phyloP scores from a whole-genome alignment of 164 flowering plant genomes.

The Amborella trichopoda region DNA sequence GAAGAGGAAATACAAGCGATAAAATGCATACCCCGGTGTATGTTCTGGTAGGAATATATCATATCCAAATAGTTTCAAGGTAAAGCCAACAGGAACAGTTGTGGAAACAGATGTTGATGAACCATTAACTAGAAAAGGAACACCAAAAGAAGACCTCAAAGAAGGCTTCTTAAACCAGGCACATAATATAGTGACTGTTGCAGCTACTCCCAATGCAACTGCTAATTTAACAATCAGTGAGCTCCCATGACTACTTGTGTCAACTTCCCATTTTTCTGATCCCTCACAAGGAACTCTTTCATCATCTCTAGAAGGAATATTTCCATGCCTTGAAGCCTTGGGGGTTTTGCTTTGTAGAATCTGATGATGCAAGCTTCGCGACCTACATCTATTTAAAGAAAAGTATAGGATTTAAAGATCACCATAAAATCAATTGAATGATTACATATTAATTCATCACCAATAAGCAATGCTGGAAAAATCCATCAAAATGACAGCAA shows the following conservation, averaged over 20 bases:
- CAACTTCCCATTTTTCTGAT: slow-evolving; percentile 8
- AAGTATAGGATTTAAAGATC: too few species aligned
- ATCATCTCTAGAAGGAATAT: slow-evolving; percentile 8
- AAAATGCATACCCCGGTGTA: slow-evolving; percentile 65
- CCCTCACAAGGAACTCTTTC: slow-evolving; percentile 12
- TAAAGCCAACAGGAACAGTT: slow-evolving; percentile 38
- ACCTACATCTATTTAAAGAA: too few species aligned
- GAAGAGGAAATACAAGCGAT: too few species aligned
- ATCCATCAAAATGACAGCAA: too few species aligned
- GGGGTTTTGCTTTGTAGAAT: slow-evolving; percentile 10
- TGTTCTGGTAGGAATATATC: slow-evolving; percentile 54
- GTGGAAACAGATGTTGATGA: slow-evolving; percentile 30
- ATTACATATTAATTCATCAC: too few species aligned
- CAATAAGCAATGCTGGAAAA: too few species aligned
- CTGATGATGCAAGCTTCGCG: slow-evolving; percentile 19
- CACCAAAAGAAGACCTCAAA: slow-evolving; percentile 28
- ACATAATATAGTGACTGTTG: slow-evolving; percentile 31
- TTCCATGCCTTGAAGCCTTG: slow-evolving; percentile 15
- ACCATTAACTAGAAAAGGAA: slow-evolving; percentile 30
- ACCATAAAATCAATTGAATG: too few species aligned
- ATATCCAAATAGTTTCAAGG: slow-evolving; percentile 48
- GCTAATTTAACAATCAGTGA: slow-evolving; percentile 47
- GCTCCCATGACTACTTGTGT: slow-evolving; percentile 13
- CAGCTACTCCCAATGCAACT: slow-evolving; percentile 53
- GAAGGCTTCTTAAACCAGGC: slow-evolving; percentile 20